Evolutionary conservation across 78 protist genomes (phyloP), one percentile per base, ranked within the genome.

Genomic region (Dictyostelium purpureum): DNA sequence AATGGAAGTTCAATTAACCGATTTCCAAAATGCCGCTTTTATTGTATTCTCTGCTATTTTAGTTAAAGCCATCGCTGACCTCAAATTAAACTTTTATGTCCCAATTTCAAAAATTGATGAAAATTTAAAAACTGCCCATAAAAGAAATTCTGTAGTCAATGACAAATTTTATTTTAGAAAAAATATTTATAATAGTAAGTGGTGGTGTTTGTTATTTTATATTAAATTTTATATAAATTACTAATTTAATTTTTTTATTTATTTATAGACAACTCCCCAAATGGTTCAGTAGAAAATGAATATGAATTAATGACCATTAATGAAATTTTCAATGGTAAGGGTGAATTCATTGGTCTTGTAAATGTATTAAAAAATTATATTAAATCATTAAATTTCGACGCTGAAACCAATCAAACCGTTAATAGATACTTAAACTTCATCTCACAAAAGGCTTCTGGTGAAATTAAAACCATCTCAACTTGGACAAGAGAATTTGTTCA

Each of bases 11-110:
- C 97, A 94, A 40, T 11, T 98, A 37, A 97, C 99, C 1, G 99
- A 98, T 77, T 99, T 98, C 57, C 99, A 99, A 79, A 99, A 99
- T 57, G 98, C 99, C 0, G 99, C 99, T 12, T 99, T 89, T 75
- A 65, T 95, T 26, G 95, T 79, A 18, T 97, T 98, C 65, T 77
- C 80, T 16, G 81, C 96, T 42, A 94, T 99, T 24, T 10, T 77
- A 1, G 65, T 75, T 11, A 67, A 77, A 18, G 96, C 96, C 42
- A 97, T 99, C 63, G 74, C 94, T 65, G 51, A 77, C 14, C 95
- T 96, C 77, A 52, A 93, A 51, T 91, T 97, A 47, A 90, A 97
- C 71, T 78, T 99, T 61, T 97, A 96, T 95, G 59, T 98, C 26
- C 99, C 99, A 38, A 75, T 98, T 21, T 94, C 99, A 21, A 79